Conservation (phyloP, 2,329 filamentous ascomycete species). For the Trichoderma cornu-damae region DNA sequence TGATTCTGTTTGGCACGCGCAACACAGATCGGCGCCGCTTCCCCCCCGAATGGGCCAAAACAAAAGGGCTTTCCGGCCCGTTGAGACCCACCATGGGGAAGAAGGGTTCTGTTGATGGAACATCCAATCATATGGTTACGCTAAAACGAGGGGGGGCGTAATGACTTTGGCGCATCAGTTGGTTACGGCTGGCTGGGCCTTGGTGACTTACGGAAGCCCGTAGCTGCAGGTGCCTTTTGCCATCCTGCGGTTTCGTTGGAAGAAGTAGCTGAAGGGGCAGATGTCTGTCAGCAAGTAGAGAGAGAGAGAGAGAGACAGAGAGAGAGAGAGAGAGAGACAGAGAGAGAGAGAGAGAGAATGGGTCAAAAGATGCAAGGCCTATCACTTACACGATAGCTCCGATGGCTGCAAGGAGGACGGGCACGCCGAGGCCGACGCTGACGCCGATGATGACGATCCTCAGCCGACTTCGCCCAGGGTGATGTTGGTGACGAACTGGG, state of each 20-base stretch:
- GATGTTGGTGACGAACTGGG: conserved; percentile 50
- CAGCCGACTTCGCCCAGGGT: conserved; percentile 32
- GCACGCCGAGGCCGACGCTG: conserved; percentile 42
- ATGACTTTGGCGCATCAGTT: conserved; percentile 2
- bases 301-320: no score
- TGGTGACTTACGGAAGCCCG: neutral
- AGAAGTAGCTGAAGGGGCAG: neutral
- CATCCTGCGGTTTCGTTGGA: neutral
- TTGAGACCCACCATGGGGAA: no score
- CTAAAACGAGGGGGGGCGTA: no score
- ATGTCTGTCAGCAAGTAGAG: neutral
- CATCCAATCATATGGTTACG: neutral
- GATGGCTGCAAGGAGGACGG: conserved; percentile 33
- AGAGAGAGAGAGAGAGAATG: neutral
- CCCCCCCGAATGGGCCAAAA: no score
- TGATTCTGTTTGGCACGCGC: no score
- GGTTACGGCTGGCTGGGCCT: neutral
- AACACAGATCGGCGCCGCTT: no score
- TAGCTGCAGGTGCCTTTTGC: neutral
- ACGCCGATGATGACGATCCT: conserved; percentile 44
- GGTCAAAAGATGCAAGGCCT: neutral
- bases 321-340: no score
- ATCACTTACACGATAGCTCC: conserved; percentile 31
- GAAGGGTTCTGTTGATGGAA: neutral
- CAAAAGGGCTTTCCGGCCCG: no score